Evolutionary conservation across 2,329 filamentous ascomycete genomes (phyloP).

Genomic region (Penicillium digitatum): DNA sequence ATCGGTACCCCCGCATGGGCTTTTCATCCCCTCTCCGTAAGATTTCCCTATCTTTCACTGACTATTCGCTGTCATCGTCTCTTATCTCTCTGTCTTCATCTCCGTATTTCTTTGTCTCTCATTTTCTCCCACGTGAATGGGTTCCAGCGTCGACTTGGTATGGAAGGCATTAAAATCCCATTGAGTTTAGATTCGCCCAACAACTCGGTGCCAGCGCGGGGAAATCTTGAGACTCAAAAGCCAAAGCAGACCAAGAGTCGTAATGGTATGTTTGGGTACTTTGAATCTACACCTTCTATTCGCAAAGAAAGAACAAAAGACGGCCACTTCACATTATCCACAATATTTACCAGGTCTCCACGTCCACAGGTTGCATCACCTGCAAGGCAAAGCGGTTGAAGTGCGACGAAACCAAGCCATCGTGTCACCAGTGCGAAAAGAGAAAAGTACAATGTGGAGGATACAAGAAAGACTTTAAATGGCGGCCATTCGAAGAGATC

Average conservation of each 20-base stretch:
- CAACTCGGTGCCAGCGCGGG: slow-evolving; percentile 22
- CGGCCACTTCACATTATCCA: neutral
- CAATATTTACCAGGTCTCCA: slow-evolving; percentile 26
- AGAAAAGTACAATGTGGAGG: slow-evolving; percentile 64
- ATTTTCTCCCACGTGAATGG: slow-evolving; percentile 6
- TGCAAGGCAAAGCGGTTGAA: slow-evolving; percentile 71
- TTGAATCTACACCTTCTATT: neutral
- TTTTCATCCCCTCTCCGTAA: slow-evolving; percentile 13
- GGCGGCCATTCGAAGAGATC: slow-evolving; percentile 65
- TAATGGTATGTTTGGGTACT: slow-evolving; percentile 54
- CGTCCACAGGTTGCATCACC: slow-evolving; percentile 61
- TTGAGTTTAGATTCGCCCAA: slow-evolving; percentile 46
- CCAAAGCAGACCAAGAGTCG: slow-evolving; percentile 72
- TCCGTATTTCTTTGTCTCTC: neutral
- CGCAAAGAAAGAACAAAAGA: neutral
- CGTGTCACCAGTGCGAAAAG: slow-evolving; percentile 62
- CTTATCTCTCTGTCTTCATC: slow-evolving; percentile 8
- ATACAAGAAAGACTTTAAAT: slow-evolving; percentile 73
- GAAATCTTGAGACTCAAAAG: slow-evolving; percentile 45
- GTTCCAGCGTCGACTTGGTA: slow-evolving; percentile 29
- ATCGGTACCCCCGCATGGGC: slow-evolving; percentile 17
- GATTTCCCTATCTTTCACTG: slow-evolving; percentile 9
- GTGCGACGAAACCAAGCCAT: slow-evolving; percentile 69
- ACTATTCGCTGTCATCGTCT: slow-evolving; percentile 15
- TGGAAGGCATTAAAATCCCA: slow-evolving; percentile 60